These are phyloP conservation scores for Claviceps africana DNA, from an alignment of 2,329 filamentous ascomycete species.

Conservation along the genomic window DNA sequence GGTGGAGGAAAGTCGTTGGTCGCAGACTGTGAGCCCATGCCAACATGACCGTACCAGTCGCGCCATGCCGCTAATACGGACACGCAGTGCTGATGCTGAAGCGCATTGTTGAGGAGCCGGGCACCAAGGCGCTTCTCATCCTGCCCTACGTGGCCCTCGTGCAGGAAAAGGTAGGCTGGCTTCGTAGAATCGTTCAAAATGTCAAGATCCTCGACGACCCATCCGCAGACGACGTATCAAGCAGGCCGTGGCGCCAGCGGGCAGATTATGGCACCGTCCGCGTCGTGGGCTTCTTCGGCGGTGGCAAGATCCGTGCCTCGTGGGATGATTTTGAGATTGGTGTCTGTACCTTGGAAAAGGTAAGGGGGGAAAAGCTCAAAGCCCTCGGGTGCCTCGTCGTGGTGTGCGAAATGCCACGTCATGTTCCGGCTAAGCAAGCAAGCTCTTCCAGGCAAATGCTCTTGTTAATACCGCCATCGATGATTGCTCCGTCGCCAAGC, in stretches of 20 bases:
- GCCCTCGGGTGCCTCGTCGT: not conserved
- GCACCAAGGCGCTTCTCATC: conserved; percentile 56
- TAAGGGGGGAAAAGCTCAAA: conserved; percentile 7
- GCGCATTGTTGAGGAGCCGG: conserved; percentile 47
- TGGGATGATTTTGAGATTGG: conserved; percentile 68
- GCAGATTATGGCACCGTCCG: conserved; percentile 45
- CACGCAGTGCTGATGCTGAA: conserved; percentile 55
- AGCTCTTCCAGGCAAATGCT: conserved; percentile 47
- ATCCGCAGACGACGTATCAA: conserved; percentile 20
- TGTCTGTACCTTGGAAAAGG: conserved; percentile 68
- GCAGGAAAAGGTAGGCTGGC: conserved; percentile 65
- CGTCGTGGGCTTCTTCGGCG: conserved; percentile 62
- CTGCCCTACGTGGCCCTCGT: conserved; percentile 68
- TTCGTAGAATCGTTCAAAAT: conserved; percentile 50
- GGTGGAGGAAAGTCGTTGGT: conserved; percentile 68
- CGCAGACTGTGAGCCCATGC: conserved; percentile 35
- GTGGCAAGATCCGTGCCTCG: conserved; percentile 49
- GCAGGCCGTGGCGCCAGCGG: conserved; percentile 37
- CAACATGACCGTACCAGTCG: not conserved
- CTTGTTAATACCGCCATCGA: conserved; percentile 61
- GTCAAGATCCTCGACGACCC: conserved; percentile 15
- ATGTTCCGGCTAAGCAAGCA: conserved; percentile 3
- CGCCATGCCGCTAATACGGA: conserved; percentile 2
- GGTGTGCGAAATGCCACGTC: not conserved
- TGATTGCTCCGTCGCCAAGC: conserved; percentile 48